Evolutionary conservation across 345 rosid species (phyloP).

Genomic region (Lepidium didymum): DNA sequence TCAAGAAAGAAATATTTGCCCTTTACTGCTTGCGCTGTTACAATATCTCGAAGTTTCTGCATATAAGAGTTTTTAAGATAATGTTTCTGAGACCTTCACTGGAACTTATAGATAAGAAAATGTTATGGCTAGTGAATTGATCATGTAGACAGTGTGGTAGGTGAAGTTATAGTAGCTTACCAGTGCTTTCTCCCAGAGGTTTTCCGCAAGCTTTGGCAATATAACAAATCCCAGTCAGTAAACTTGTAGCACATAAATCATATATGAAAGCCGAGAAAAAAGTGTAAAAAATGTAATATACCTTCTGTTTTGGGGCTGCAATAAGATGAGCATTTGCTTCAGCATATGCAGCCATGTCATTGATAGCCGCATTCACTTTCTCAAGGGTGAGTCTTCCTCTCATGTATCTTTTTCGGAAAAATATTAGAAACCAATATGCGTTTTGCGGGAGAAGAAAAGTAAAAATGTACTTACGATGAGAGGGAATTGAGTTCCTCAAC

Average conservation of each 20-base stretch:
- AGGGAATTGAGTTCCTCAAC: conserved; percentile 63
- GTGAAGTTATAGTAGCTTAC: conserved; percentile 37
- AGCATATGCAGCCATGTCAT: conserved; percentile 79
- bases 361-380: conserved; percentile 87
- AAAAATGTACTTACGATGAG: conserved; percentile 48
- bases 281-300: background rate
- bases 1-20: conserved; percentile 89
- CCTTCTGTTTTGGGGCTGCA: conserved; percentile 83
- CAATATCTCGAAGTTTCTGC: conserved; percentile 82
- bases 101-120: background rate
- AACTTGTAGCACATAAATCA: background rate
- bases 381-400: conserved; percentile 90
- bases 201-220: conserved; percentile 63
- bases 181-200: conserved; percentile 84
- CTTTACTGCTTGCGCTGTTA: conserved; percentile 46
- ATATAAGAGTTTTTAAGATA: background rate
- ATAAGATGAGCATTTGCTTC: conserved; percentile 80
- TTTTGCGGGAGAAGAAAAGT: background rate
- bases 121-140: background rate
- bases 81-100: background rate
- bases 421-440: background rate
- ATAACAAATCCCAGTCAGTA: conserved; percentile 13
- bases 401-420: conserved; percentile 61
- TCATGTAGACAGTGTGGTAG: background rate
- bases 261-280: background rate